Evolutionary conservation across 768 basidiomycete species (phyloP).

Genomic region (Podaxis carcinomalis): DNA sequence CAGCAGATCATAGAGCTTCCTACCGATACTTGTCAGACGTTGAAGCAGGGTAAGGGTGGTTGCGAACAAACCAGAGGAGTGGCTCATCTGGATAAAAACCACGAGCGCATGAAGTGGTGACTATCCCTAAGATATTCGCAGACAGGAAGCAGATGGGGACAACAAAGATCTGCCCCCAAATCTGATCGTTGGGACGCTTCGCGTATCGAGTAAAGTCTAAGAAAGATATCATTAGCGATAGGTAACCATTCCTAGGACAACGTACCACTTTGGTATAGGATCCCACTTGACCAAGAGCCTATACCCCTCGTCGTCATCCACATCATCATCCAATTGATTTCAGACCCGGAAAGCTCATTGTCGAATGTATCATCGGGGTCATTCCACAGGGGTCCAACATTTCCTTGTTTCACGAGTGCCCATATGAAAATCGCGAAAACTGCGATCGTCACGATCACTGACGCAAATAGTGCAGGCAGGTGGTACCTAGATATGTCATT

Average conservation of each 20-base stretch:
- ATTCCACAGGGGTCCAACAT: constrained; percentile 24
- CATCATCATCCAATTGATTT: constrained; percentile 27
- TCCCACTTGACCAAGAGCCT: constrained; percentile 27
- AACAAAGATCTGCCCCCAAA: constrained; percentile 26
- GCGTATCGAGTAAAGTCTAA: constrained; percentile 30
- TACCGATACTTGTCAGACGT: neutral
- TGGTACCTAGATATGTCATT: constrained; percentile 4
- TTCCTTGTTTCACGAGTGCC: constrained; percentile 26
- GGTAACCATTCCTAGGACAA: neutral
- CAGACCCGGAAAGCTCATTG: constrained; percentile 19
- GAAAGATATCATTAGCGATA: neutral
- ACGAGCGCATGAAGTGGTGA: constrained; percentile 22
- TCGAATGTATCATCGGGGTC: constrained; percentile 24
- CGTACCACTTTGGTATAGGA: constrained; percentile 17
- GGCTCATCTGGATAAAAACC: constrained; percentile 28
- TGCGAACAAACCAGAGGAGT: constrained; percentile 19
- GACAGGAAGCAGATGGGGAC: constrained; percentile 26
- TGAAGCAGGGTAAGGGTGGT: neutral
- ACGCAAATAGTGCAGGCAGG: constrained; percentile 21
- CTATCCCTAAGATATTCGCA: constrained; percentile 26
- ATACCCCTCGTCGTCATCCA: constrained; percentile 26
- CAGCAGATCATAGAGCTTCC: constrained; percentile 27
- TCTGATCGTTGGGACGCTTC: constrained; percentile 24
- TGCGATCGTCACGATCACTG: constrained; percentile 21
- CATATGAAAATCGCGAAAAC: constrained; percentile 25